Evolutionary conservation across 805 yeast species (phyloP), one percentile per base, ranked within the genome.

Genomic region (Alloascoidea hylecoeti): DNA sequence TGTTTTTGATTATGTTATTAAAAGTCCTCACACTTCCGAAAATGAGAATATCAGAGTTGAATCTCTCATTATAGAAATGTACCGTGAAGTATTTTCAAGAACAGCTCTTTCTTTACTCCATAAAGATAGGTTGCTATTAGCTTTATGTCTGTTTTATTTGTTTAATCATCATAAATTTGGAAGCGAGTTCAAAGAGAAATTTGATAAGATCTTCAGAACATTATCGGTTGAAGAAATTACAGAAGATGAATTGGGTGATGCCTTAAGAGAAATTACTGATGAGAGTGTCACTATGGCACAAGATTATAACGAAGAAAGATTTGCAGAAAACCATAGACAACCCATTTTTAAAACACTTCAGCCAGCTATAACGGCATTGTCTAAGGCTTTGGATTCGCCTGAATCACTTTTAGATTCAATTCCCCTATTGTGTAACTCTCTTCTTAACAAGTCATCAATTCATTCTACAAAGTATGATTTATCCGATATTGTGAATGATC

Each of bases 81-180:
- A 75, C 44, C 49, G 48, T n/a, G 72, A 66, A 39, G 54, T 64
- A 1, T 78, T 58, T 49, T 54, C 64, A 0, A 46, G 56, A 1
- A 52, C 70, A 6, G 61, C 80, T 0, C 56, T 69, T 1, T 66
- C 77, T 4, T 53, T 77, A 36, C 50, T 56, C 15, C 58, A 59
- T 27, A 42, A 47, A 4, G 80, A 78, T 46, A 62, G 61, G 18
- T 48, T 65, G 3, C 51, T 63, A 0, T 53, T 80, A 18, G 70
- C 68, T 0, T 35, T 70, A 3, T 44, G 58, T 1, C 49, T 72
- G 38, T 51, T 58, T 3, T 45, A 28, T 32, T n/a, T 23, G 30
- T 23, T 23, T 23, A 9, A 23, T 23, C 13, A 23, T 9, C n/a
- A 9, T 23, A 9, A 23, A 23, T 23, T n/a, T 23, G 30, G 30